These are phyloP conservation scores for Talaromyces wortmannii DNA, from an alignment of 495 filamentous ascomycete species.

Conservation along the genomic window DNA sequence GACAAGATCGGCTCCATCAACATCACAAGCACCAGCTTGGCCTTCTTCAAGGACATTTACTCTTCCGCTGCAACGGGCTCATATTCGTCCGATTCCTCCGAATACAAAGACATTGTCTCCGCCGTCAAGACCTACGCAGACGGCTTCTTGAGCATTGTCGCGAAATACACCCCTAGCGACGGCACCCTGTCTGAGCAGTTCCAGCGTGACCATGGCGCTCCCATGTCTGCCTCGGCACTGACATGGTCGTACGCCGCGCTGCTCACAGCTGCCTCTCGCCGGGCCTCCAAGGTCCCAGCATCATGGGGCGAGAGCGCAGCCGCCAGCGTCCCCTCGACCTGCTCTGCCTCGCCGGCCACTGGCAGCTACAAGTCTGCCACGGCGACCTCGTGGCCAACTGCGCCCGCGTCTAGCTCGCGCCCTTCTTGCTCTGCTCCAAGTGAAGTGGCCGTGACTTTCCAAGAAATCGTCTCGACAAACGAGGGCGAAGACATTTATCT, in stretches of 20 bases:
- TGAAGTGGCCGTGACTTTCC: conserved; percentile 28
- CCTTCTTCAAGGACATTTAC: conserved; percentile 52
- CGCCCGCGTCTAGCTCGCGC: neutral
- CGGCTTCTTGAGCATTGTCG: conserved; percentile 43
- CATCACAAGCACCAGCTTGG: conserved; percentile 43
- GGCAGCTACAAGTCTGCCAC: conserved; percentile 13
- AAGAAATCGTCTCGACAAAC: conserved; percentile 40
- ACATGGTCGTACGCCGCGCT: conserved; percentile 44
- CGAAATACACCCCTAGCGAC: conserved; percentile 35
- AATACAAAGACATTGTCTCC: conserved; percentile 38
- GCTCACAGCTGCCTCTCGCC: conserved; percentile 30
- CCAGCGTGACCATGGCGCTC: conserved; percentile 37
- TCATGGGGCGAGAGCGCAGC: conserved; percentile 14
- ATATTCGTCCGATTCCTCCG: conserved; percentile 32
- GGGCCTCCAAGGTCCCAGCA: conserved; percentile 8
- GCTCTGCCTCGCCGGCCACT: conserved; percentile 13
- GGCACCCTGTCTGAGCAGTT: conserved; percentile 53
- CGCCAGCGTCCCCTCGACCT: conserved; percentile 12
- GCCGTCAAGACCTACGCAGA: conserved; percentile 52
- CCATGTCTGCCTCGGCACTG: conserved; percentile 39
- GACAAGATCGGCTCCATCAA: conserved; percentile 42
- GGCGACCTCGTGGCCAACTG: conserved; percentile 4
- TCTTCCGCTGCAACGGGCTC: conserved; percentile 41
- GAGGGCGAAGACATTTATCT: conserved; percentile 52
- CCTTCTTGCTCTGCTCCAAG: neutral